Evolutionary conservation across 2,329 filamentous ascomycete species (phyloP).

Genomic region (Atkinsonella texensis): DNA sequence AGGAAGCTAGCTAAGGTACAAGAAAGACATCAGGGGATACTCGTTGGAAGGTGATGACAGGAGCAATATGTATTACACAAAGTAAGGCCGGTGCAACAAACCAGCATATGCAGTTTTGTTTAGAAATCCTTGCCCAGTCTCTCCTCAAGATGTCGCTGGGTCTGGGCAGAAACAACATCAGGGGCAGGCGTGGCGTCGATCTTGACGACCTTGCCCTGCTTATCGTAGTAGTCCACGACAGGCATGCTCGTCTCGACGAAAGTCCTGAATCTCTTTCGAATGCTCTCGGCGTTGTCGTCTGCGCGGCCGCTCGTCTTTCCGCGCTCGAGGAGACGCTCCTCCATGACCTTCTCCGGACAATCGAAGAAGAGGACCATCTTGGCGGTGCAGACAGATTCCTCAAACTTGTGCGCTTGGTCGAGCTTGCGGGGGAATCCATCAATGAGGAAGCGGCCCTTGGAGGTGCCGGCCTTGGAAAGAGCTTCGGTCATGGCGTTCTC

Average conservation of each 20-base stretch:
- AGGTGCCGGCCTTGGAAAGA: slow-evolving; percentile 36
- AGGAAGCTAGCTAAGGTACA: neutral
- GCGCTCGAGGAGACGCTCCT: slow-evolving; percentile 69
- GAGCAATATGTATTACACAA: neutral
- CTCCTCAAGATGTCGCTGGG: slow-evolving; percentile 35
- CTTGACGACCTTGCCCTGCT: slow-evolving; percentile 66
- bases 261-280: slow-evolving; percentile 89
- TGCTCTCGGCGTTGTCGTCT: slow-evolving; percentile 92
- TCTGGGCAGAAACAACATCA: slow-evolving; percentile 46
- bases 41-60: neutral
- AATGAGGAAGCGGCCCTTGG: slow-evolving; percentile 61
- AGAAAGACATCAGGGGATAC: neutral
- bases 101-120: neutral
- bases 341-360: slow-evolving; percentile 82
- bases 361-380: slow-evolving; percentile 88
- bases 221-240: slow-evolving; percentile 75
- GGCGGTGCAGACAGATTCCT: slow-evolving; percentile 73
- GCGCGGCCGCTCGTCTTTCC: slow-evolving; percentile 85
- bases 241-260: slow-evolving; percentile 98
- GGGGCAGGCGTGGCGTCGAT: slow-evolving; percentile 59
- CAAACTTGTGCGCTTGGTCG: slow-evolving; percentile 92
- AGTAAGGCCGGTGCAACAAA: neutral
- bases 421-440: slow-evolving; percentile 91
- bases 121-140: slow-evolving; percentile 31
- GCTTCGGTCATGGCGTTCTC: slow-evolving; percentile 81